Percentiles rank a stretch among this genome's conserved stretches.
phyloP scores from a whole-genome alignment of 352 stramenopile species.

The Phytophthora litchii region DNA sequence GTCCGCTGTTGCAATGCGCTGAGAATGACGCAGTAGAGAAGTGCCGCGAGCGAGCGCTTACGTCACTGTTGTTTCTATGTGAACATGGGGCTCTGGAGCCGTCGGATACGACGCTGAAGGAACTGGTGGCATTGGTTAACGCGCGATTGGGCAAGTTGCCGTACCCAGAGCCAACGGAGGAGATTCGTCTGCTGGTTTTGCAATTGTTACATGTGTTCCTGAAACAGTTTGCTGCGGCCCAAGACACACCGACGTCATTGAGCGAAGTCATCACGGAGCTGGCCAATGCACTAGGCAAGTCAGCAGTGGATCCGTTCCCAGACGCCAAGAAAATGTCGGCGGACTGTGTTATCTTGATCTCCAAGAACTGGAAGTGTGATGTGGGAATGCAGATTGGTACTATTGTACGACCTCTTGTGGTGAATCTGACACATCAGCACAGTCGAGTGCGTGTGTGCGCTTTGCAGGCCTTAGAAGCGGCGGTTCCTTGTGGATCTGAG shows the following conservation, averaged over 20 bases:
- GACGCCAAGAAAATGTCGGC: slow-evolving; percentile 81
- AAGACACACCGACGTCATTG: slow-evolving; percentile 34
- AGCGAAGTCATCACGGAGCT: slow-evolving; percentile 67
- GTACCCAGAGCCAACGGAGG: slow-evolving; percentile 80
- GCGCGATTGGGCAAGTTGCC: slow-evolving; percentile 76
- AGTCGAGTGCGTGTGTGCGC: slow-evolving; percentile 77
- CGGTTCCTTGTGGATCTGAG: slow-evolving; percentile 73
- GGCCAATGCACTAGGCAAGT: slow-evolving; percentile 77
- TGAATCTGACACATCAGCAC: slow-evolving; percentile 83
- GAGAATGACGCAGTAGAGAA: slow-evolving; percentile 70
- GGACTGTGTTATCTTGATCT: slow-evolving; percentile 67
- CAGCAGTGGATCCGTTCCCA: slow-evolving; percentile 73
- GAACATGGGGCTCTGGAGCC: slow-evolving; percentile 54
- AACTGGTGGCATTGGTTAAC: slow-evolving; percentile 54
- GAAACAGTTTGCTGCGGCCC: slow-evolving; percentile 44
- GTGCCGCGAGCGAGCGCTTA: slow-evolving; percentile 74
- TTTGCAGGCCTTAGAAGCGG: slow-evolving; percentile 73
- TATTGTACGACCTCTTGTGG: slow-evolving; percentile 67
- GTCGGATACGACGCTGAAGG: slow-evolving; percentile 44
- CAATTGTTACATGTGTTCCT: slow-evolving; percentile 63
- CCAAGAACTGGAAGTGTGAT: slow-evolving; percentile 53
- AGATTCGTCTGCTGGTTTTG: slow-evolving; percentile 78
- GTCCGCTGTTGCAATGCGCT: slow-evolving; percentile 56
- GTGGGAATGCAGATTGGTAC: slow-evolving; percentile 72
- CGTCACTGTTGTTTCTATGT: slow-evolving; percentile 61